Conservation (phyloP, 2,329 filamentous ascomycete species). For the Aspergillus texensis region DNA sequence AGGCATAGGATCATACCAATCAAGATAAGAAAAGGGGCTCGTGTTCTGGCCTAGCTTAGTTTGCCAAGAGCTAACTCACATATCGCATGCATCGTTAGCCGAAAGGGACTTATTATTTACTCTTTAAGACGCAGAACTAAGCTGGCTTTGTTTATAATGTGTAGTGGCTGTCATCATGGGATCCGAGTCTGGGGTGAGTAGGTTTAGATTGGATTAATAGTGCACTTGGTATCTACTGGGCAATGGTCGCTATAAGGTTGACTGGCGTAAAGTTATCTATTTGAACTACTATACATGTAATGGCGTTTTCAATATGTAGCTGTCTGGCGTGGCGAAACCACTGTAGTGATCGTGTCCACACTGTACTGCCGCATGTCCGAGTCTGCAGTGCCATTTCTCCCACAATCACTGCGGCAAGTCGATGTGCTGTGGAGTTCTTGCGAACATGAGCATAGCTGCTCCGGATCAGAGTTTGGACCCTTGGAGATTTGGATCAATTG, state of each 20-base stretch:
- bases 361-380: background rate
- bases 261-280: background rate
- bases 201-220: background rate
- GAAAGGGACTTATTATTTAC: too few species aligned
- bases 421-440: background rate
- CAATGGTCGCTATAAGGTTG: background rate
- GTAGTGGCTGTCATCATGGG: background rate
- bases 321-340: background rate
- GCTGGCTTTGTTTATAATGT: too few species aligned
- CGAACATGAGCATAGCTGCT: background rate
- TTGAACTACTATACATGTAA: background rate
- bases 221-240: background rate
- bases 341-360: background rate
- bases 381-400: background rate
- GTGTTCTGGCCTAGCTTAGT: background rate
- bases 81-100: too few species aligned
- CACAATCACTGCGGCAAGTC: background rate
- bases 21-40: background rate
- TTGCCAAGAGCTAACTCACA: background rate
- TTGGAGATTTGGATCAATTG: conserved; percentile 39
- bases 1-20: background rate
- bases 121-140: background rate
- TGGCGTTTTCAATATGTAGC: accelerated
- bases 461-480: background rate
- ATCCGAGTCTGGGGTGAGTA: background rate